These are phyloP conservation scores for Trichoderma polysporum DNA, from an alignment of 2,329 filamentous ascomycete genomes.

Conservation along the genomic window DNA sequence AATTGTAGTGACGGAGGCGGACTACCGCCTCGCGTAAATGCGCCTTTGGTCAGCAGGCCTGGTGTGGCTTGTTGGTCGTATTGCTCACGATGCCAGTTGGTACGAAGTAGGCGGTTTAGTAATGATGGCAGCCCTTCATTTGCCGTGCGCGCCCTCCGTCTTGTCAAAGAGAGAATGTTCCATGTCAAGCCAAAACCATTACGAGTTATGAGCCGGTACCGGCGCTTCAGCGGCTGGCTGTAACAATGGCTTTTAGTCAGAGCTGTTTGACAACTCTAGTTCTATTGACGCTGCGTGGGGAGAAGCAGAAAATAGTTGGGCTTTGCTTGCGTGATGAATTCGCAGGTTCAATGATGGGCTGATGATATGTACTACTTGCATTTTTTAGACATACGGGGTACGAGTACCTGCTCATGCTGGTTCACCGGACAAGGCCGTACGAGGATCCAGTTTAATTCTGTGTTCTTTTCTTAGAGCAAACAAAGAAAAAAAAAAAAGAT, in stretches of 20 bases:
- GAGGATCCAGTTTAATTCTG: constrained; percentile 6
- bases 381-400: neutral
- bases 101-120: neutral
- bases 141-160: constrained; percentile 4
- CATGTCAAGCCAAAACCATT: neutral
- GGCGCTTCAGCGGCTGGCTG: neutral
- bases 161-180: neutral
- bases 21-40: constrained; percentile 2
- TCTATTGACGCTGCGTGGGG: neutral
- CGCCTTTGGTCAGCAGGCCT: constrained; percentile 7
- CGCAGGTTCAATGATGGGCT: neutral
- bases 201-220: neutral
- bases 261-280: neutral
- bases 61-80: neutral
- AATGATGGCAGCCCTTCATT: neutral
- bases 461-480: neutral
- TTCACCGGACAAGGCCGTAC: constrained; percentile 13
- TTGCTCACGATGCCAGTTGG: neutral
- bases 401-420: neutral
- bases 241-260: neutral
- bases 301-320: neutral
- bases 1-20: neutral
- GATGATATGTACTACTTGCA: neutral
- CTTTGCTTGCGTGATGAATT: neutral
- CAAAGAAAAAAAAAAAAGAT: neutral